Evolutionary conservation across 2,329 filamentous ascomycete genomes (phyloP), one percentile per base, ranked within the genome.

Genomic region (Aspergillus intermedius): DNA sequence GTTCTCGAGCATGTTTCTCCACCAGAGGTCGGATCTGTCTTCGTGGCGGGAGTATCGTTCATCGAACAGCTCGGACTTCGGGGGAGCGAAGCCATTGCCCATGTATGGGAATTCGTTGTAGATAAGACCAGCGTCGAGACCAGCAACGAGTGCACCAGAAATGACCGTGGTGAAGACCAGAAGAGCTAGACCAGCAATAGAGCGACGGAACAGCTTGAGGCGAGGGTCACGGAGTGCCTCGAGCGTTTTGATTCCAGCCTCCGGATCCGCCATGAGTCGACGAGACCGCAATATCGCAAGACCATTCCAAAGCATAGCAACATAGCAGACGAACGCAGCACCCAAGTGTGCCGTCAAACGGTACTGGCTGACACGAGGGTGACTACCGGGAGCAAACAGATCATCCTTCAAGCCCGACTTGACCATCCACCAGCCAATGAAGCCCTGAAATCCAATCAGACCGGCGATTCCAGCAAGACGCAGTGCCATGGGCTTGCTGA

Each of bases 341-440:
- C 86, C 89, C 9, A 98, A 78, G 69, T 98, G 93, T 7, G 91
- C 82, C 3, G 91, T 86, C 48, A 98, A 79, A 45, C 93, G 83
- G 73, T 98, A 98, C 72, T 98, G 93, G 53, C 86, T 91, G 44
- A 98, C 93, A 50, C 93, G 83, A 0, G 93, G 93, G 68, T 95
- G 89, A 49, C 85, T 87, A 10, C 91, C 93, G 2, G 88, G 86
- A 17, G 88, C 88, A 65, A 98, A 96, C 23, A 98, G 80, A 67
- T 98, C 93, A 65, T 97, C 93, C 67, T 91, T 94, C 54, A 98
- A 77, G 1, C 93, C 93, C 9, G 88, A 94, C 71, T 94, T 94
- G 59, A 98, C 93, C 93, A 98, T 98, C 90, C 93, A 98, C 93
- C 93, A 98, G 47, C 93, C 93, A 55, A 98, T 84, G 62, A 93